Evolutionary conservation across 345 rosid species (phyloP).

Genomic region (Aquilaria yunnanensis): DNA sequence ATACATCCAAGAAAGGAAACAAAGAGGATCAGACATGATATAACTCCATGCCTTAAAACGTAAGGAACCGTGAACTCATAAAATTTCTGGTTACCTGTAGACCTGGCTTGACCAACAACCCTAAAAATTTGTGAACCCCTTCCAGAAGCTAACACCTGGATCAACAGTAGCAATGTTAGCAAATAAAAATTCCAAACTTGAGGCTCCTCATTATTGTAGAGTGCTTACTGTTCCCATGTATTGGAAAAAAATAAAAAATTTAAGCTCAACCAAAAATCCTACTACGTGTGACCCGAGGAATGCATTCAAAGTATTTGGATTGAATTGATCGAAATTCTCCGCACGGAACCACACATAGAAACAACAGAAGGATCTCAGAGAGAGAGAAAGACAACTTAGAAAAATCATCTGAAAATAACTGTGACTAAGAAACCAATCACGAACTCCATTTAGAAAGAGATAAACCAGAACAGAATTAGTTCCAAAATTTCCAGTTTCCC

Average conservation of each 20-base stretch:
- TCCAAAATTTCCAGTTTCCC: no score
- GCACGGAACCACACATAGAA: no score
- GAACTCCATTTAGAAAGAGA: no score
- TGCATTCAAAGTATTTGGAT: background rate
- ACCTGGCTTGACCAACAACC: conserved; percentile 12
- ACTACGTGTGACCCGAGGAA: background rate
- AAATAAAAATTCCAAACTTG: no score
- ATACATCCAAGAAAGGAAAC: conserved; percentile 1
- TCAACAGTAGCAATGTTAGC: no score
- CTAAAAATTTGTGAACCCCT: conserved; percentile 15
- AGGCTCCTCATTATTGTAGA: no score
- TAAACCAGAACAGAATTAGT: no score
- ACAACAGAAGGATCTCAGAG: no score
- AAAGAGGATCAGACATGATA: background rate
- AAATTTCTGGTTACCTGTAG: conserved; percentile 18
- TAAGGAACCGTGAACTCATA: background rate
- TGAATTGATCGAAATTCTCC: background rate
- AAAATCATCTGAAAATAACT: no score
- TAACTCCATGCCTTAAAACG: background rate
- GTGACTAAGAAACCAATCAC: no score
- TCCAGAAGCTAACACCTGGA: conserved; percentile 20
- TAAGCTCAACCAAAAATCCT: background rate
- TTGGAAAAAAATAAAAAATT: background rate
- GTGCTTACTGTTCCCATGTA: no score
- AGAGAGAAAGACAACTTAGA: no score